phyloP scores from a whole-genome alignment of 108 stramenopile genomes.

The Parmales sp. region DNA sequence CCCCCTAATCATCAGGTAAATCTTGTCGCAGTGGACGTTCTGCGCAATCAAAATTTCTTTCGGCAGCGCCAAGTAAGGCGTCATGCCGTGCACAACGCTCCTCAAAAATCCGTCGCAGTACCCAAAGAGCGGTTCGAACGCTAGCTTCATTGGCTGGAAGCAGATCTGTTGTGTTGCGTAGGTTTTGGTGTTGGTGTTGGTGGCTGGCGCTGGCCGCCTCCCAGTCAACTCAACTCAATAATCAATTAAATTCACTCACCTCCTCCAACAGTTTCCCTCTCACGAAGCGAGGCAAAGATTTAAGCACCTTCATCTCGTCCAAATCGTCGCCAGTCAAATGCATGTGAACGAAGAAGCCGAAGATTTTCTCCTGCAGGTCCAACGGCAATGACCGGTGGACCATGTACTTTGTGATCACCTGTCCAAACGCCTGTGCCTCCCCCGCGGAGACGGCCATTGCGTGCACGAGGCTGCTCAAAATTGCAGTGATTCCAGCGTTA shows the following conservation, averaged over 20 bases:
- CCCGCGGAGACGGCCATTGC: slow-evolving; percentile 2
- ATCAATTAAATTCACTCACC: too few relatives aligned
- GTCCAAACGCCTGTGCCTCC: slow-evolving; percentile 2
- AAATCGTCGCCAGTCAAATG: not conserved
- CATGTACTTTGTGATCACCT: slow-evolving; percentile 10
- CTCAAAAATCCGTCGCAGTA: slow-evolving; percentile 1
- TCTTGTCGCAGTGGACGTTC: not conserved
- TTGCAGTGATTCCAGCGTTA: slow-evolving; percentile 10
- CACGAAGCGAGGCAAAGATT: not conserved
- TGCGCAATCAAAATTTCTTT: not conserved
- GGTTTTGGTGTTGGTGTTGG: too few relatives aligned
- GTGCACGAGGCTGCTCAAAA: not conserved
- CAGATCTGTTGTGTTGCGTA: too few relatives aligned
- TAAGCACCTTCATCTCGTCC: slow-evolving; percentile 2
- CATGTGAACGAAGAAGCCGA: slow-evolving; percentile 11
- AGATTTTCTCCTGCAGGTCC: slow-evolving; percentile 1
- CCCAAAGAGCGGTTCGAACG: not conserved
- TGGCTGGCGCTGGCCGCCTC: too few relatives aligned
- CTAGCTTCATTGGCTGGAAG: not conserved
- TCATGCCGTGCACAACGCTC: slow-evolving; percentile 1
- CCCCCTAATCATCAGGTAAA: not conserved
- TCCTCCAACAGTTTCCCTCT: not conserved
- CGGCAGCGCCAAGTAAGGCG: not conserved
- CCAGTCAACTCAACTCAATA: too few relatives aligned
- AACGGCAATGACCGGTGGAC: not conserved